Percentiles rank a stretch among this genome's conserved stretches.
Conservation (phyloP, 2,329 filamentous ascomycete species). For the Zarea fungicola region DNA sequence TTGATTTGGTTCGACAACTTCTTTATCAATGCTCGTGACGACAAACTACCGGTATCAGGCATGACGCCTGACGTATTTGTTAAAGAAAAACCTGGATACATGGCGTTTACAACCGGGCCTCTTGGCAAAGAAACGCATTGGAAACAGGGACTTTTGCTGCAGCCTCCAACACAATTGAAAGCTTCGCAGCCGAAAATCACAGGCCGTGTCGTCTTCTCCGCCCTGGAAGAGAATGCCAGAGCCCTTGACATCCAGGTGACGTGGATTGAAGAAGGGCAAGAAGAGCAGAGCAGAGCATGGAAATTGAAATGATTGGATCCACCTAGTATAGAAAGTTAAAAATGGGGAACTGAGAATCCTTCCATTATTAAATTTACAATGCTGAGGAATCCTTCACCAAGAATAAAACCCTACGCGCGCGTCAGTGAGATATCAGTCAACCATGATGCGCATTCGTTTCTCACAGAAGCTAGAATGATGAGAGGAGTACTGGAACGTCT, state of each 20-base stretch:
- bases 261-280: constrained; percentile 48
- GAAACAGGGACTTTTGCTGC: constrained; percentile 75
- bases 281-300: constrained; percentile 45
- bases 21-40: constrained; percentile 62
- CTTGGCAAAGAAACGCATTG: constrained; percentile 76
- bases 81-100: constrained; percentile 51
- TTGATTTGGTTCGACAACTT: constrained; percentile 93
- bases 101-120: constrained; percentile 88
- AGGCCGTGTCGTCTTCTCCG: constrained; percentile 66
- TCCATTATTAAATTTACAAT: constrained; percentile 85
- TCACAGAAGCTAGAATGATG: constrained; percentile 75
- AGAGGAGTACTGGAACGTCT: constrained; percentile 63
- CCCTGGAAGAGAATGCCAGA: constrained; percentile 63
- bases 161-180: constrained; percentile 51
- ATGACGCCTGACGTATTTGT: constrained; percentile 59
- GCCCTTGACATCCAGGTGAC: constrained; percentile 59
- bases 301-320: constrained; percentile 34
- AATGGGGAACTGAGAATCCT: constrained; percentile 60
- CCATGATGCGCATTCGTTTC: constrained; percentile 19
- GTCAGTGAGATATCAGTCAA: not conserved
- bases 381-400: constrained; percentile 87
- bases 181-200: constrained; percentile 51
- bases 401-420: constrained; percentile 67
- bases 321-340: not conserved
- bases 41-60: constrained; percentile 43